Evolutionary conservation across 805 yeast genomes (phyloP).

Genomic region (Starmerella scarabaei): DNA sequence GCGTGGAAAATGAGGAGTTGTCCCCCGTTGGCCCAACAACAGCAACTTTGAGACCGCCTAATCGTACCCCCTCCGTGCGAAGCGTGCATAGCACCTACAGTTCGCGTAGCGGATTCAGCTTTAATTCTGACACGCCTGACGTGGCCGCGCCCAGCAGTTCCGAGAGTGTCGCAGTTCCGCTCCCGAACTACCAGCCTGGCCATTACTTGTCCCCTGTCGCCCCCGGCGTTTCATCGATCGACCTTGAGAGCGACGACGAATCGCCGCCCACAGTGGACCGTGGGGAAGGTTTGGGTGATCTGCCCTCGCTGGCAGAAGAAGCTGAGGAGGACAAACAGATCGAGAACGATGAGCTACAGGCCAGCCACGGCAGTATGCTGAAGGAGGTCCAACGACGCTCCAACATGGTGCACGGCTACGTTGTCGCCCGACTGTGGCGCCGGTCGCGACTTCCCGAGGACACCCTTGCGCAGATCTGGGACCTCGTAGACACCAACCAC

Average conservation of each 20-base stretch:
- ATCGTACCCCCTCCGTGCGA: neutral
- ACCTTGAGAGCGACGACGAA: neutral
- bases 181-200: neutral
- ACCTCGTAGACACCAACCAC: constrained; percentile 38
- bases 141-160: no score
- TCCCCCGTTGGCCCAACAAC: no score
- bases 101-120: neutral
- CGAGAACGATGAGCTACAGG: constrained; percentile 10
- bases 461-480: constrained; percentile 51
- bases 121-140: neutral
- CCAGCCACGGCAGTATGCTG: constrained; percentile 21
- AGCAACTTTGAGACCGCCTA: no score
- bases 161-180: no score
- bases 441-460: constrained; percentile 61
- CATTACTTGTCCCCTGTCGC: neutral
- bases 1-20: neutral
- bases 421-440: constrained; percentile 69
- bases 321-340: neutral
- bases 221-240: neutral
- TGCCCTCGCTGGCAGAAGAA: neutral
- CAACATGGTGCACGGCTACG: constrained; percentile 39
- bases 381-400: constrained; percentile 22
- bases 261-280: no score
- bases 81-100: neutral
- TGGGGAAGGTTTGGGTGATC: no score